Percentiles rank a stretch among this genome's conserved stretches.
Evolutionary conservation across 2,329 filamentous ascomycete genomes (phyloP).

Genomic region (Trichoderma cornu-damae): DNA sequence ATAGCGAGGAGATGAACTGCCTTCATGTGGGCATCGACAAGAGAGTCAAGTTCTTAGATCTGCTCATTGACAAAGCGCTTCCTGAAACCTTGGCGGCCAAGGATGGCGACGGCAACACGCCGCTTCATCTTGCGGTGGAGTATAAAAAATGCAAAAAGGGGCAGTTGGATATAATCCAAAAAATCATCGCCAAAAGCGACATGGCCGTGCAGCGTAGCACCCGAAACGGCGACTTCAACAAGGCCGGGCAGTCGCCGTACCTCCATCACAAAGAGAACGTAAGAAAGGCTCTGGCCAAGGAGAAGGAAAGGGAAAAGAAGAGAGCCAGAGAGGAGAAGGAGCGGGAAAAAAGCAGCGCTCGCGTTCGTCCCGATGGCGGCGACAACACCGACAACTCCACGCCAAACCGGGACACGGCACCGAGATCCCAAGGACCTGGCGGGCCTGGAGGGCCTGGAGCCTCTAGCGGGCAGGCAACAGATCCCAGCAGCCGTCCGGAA

Average conservation of each 20-base stretch:
- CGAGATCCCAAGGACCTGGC: background rate
- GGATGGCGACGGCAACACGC: slow-evolving; percentile 21
- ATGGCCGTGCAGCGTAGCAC: background rate
- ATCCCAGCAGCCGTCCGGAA: slow-evolving; percentile 4
- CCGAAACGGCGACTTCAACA: slow-evolving; percentile 21
- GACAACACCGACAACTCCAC: background rate
- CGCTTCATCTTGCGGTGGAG: slow-evolving; percentile 25
- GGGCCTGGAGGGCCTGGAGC: background rate
- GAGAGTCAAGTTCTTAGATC: slow-evolving; percentile 22
- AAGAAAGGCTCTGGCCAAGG: background rate
- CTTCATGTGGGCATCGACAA: slow-evolving; percentile 19
- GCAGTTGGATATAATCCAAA: slow-evolving; percentile 21
- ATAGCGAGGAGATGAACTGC: slow-evolving; percentile 18
- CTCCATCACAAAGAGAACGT: slow-evolving; percentile 21
- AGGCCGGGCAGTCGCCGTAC: slow-evolving; percentile 20
- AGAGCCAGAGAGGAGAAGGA: slow-evolving; percentile 16
- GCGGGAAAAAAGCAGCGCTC: background rate
- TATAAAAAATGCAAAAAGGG: slow-evolving; percentile 23
- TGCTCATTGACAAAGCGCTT: slow-evolving; percentile 20
- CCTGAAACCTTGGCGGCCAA: slow-evolving; percentile 19
- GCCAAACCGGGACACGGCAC: background rate
- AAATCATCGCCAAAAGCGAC: slow-evolving; percentile 22
- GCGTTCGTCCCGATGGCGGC: background rate
- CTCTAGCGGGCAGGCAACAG: background rate
- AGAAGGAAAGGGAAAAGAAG: slow-evolving; percentile 13